phyloP scores from a whole-genome alignment of 805 yeast species.

The Kodamaea jinghongensis region DNA sequence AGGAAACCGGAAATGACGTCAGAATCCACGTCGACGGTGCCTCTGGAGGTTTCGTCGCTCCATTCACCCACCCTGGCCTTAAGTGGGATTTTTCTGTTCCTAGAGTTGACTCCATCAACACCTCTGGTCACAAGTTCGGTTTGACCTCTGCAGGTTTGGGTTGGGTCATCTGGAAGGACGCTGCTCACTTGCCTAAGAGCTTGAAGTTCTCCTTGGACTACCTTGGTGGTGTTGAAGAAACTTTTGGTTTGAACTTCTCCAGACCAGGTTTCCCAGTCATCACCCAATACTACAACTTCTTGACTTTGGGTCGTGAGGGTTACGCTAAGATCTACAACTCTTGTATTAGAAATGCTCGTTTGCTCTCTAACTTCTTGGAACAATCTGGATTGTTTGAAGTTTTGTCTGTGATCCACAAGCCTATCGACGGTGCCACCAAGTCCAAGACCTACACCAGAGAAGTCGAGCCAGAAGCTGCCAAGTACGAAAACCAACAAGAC shows the following conservation, averaged over 20 bases:
- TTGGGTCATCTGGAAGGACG: conserved; percentile 83
- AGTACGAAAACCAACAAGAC: conserved; percentile 18
- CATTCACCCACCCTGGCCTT: conserved; percentile 71
- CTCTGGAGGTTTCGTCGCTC: conserved; percentile 86
- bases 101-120: conserved; percentile 80
- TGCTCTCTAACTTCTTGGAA: conserved; percentile 60
- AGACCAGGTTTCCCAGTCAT: conserved; percentile 91
- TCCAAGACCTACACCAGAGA: conserved; percentile 17
- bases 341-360: conserved; percentile 71
- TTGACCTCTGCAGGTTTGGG: conserved; percentile 89
- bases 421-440: conserved; percentile 26
- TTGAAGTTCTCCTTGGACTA: conserved; percentile 77
- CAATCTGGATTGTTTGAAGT: conserved; percentile 65
- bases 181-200: conserved; percentile 60
- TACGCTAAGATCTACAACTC: conserved; percentile 58
- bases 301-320: conserved; percentile 72
- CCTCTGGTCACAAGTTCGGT: conserved; percentile 93
- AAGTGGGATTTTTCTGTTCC: conserved; percentile 81
- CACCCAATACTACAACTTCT: conserved; percentile 80
- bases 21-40: conserved; percentile 96
- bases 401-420: conserved; percentile 74
- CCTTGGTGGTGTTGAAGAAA: conserved; percentile 85
- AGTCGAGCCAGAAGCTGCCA: conserved; percentile 11
- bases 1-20: conserved; percentile 61
- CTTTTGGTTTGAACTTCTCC: conserved; percentile 83